Base-by-base conservation (phyloP, 768 basidiomycete genomes). In the Leccinum incarnatum region DNA sequence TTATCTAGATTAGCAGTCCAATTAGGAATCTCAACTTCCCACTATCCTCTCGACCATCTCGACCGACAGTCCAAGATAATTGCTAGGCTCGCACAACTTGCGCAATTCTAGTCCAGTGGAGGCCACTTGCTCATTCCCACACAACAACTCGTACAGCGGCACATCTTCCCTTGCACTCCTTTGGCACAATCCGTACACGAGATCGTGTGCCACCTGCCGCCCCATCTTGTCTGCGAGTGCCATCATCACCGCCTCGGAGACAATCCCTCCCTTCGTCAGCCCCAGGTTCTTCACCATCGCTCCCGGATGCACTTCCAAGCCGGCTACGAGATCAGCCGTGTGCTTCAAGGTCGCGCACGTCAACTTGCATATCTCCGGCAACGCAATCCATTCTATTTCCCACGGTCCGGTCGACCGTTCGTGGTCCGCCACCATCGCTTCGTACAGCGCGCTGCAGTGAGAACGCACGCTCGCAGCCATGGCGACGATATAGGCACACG, bases 221-320 rank as follows among this genome's bases (percentile, higher is more conserved):
- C 80, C 80, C 50, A 79, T 65, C 48, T 58, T 68, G 58, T 69
- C 73, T 9, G 77, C 79, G 25, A 81, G 70, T 1, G 65, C 72
- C 80, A 79, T 79, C 80, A 79, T 81, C 50, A 79, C 78, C 1
- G 78, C 79, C 63, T 80, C 79, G 21, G 77, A 77, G 21, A 73
- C 73, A 55, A 81, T 74, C 2, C 72, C 69, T 0, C 79, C 79
- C 34, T 74, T 70, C 21, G 79, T 78, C 4, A 76, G 37, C 5
- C 63, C 60, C 58, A 81, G 53, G 53, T 81, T 80, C 59, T 51
- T 75, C 56, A 61, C 65, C 79, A 81, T 81, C 12, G 67, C 72
- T 10, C 67, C 74, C 0, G 72, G 67, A 60, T 78, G 70, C 8
- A 80, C 77, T 52, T 80, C 75, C 54, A 81, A 56, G 2, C 78